Base-by-base conservation (phyloP, 192 early-diverging fungal genomes). In the Umbelopsis vinacea region DNA sequence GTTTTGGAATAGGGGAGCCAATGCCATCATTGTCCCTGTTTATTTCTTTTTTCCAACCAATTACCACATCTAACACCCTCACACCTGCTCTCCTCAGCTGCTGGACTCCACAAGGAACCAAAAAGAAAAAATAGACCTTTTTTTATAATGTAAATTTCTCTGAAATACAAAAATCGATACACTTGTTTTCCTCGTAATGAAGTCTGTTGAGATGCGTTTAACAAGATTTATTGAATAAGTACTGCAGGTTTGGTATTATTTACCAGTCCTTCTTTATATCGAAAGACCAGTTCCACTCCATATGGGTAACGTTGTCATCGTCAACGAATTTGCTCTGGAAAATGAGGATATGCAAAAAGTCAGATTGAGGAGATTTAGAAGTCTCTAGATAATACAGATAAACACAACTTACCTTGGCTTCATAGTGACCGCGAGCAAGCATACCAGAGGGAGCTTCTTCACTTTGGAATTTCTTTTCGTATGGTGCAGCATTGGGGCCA, bases 401-500 rank as follows among this genome's bases (percentile, higher is more conserved):
- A 35, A 69, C 10, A 73, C 75, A 66, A 6, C 14, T 47, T 76
- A 87, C 86, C 83, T 84, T 94, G 57, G 92, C 94, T 21, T 86
- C 87, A 85, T 99, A 99, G 71, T 88, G 88, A 70, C 96, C 97
- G 72, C 97, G 93, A 46, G 94, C 93, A 52, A 97, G 57, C 89
- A 95, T 89, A 45, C 97, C 96, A 21, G 85, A 88, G 12, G 97
- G 97, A 17, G 97, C 97, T 74, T 94, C 96, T 70, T 95, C 92
- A 2, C 78, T 6, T 46, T 86, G 78, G 84, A 99, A 98, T 85
- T 94, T 93, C 85, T 94, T 95, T 72, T 92, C 93, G 77, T 96
- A 92, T 66, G 89, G 77, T 46, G 90, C 85, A 29, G 80, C 67
- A 52, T 86, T 83, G 45, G 97, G 96, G 43, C 96, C 96, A 74